Evolutionary conservation across 352 stramenopile genomes (phyloP).

Genomic region (Salisapilia sapeloensis): DNA sequence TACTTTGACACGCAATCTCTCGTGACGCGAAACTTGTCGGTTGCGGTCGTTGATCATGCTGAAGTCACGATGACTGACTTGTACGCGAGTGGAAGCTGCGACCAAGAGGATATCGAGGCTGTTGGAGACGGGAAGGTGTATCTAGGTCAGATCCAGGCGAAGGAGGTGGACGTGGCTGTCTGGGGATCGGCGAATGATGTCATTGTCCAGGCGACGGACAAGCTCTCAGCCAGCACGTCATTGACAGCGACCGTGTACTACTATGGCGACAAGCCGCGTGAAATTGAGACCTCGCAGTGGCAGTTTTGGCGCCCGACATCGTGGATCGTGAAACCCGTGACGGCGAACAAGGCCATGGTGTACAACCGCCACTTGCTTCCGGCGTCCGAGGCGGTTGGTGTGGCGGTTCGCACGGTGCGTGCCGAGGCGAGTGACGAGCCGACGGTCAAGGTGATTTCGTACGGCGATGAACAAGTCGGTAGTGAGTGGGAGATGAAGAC

Average conservation of each 20-base stretch:
- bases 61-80: too few relatives aligned
- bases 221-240: constrained; percentile 24
- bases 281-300: constrained; percentile 31
- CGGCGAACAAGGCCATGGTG: constrained; percentile 17
- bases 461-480: too few relatives aligned
- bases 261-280: constrained; percentile 13
- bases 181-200: constrained; percentile 24
- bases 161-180: constrained; percentile 17
- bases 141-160: constrained; percentile 21
- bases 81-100: constrained; percentile 13
- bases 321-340: constrained; percentile 19
- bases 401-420: too few relatives aligned
- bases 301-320: constrained; percentile 28
- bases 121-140: constrained; percentile 25
- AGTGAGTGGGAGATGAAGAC: too few relatives aligned
- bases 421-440: too few relatives aligned
- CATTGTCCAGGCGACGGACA: constrained; percentile 24
- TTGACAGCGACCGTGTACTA: constrained; percentile 37
- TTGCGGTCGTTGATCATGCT: too few relatives aligned
- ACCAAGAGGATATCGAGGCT: constrained; percentile 27
- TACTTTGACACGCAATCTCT: too few relatives aligned
- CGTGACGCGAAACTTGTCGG: too few relatives aligned
- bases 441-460: too few relatives aligned
- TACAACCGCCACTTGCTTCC: too few relatives aligned
- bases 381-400: too few relatives aligned